phyloP scores from a whole-genome alignment of 1,284 basidiomycete species.

The Cutaneotrichosporon daszewskae region DNA sequence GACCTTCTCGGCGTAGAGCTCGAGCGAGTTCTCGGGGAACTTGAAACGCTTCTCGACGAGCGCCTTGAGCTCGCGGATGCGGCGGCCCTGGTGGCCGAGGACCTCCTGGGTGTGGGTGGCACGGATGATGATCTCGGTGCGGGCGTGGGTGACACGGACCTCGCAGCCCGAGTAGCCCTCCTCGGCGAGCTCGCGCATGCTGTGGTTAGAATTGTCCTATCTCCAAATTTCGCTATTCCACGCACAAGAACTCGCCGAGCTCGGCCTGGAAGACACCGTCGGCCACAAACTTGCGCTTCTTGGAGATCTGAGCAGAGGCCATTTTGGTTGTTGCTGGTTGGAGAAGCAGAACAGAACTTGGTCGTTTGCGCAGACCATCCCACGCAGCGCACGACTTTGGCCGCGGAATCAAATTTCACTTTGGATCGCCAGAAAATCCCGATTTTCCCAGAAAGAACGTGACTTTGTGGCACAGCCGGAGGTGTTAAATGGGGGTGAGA shows the following conservation, averaged over 20 bases:
- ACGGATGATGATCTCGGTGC: constrained; percentile 99
- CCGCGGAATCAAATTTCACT: too few species aligned
- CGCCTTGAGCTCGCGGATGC: constrained; percentile 96
- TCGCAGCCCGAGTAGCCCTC: constrained; percentile 99
- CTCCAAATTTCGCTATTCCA: neutral
- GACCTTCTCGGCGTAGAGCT: constrained; percentile 99
- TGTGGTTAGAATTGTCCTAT: constrained; percentile 12
- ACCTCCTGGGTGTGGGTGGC: constrained; percentile 99
- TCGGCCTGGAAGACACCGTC: constrained; percentile 98
- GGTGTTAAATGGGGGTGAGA: too few species aligned
- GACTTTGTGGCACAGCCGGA: too few species aligned
- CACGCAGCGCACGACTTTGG: too few species aligned
- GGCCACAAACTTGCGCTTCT: constrained; percentile 95
- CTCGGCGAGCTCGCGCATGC: constrained; percentile 94
- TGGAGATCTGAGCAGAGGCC: constrained; percentile 70
- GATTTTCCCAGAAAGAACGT: too few species aligned
- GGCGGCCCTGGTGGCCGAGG: constrained; percentile 98
- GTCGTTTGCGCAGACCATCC: too few species aligned
- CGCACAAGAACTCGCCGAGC: constrained; percentile 87
- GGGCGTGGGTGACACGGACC: constrained; percentile 98
- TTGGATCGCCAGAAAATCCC: too few species aligned
- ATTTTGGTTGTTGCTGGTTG: constrained; percentile 24
- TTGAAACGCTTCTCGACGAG: constrained; percentile 99
- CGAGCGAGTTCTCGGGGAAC: constrained; percentile 97
- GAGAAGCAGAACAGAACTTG: too few species aligned